Percentiles rank a stretch among this genome's conserved stretches.
Evolutionary conservation across 495 filamentous ascomycete species (phyloP).

Genomic region (Hypomontagnella monticulosa): DNA sequence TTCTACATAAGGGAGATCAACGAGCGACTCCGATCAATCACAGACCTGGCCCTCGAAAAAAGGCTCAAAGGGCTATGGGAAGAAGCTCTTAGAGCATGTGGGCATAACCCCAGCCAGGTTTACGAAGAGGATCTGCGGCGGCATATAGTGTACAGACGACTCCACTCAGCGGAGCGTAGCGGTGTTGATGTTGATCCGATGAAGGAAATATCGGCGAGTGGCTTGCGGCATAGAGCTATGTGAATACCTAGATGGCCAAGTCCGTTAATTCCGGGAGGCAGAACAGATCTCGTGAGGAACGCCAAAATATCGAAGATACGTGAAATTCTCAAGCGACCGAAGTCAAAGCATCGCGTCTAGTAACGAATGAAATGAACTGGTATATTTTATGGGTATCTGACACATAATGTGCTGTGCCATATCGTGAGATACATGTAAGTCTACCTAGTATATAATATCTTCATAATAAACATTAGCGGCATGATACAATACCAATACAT

Average conservation of each 20-base stretch:
- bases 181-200: conserved; percentile 2
- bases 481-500: conserved; percentile 16
- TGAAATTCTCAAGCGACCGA: no score
- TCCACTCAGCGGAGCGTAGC: background rate
- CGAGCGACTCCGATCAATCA: background rate
- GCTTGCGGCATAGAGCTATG: background rate
- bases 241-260: background rate
- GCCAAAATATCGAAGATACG: no score
- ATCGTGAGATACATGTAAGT: no score
- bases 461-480: conserved; percentile 25
- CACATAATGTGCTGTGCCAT: no score
- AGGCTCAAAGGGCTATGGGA: background rate
- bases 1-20: background rate
- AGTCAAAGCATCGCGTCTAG: no score
- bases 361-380: no score
- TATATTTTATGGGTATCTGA: no score
- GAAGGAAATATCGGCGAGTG: background rate
- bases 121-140: background rate
- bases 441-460: background rate
- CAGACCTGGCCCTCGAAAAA: background rate
- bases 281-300: no score
- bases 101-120: background rate
- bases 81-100: conserved; percentile 1
- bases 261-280: no score
- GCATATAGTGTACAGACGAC: background rate